Conservation (phyloP, 768 basidiomycete species). For the Naganishia onofrii region DNA sequence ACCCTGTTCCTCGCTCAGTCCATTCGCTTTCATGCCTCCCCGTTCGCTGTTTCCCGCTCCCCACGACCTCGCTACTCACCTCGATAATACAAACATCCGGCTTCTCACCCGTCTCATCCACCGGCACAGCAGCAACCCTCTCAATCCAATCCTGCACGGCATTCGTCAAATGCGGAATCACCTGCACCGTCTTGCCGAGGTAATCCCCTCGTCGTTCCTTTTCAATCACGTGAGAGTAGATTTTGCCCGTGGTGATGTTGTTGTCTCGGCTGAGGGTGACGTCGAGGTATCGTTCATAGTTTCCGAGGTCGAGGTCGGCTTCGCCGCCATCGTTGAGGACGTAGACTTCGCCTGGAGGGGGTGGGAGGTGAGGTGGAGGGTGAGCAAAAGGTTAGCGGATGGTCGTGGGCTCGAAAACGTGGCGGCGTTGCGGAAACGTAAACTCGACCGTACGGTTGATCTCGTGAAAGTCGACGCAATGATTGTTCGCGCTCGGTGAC, state of each 20-base stretch:
- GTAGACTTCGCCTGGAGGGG: constrained; percentile 68
- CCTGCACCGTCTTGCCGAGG: constrained; percentile 95
- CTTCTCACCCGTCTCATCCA: constrained; percentile 85
- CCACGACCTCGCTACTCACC: constrained; percentile 55
- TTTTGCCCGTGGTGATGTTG: constrained; percentile 98
- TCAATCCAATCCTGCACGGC: constrained; percentile 99
- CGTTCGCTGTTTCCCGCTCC: too few species aligned
- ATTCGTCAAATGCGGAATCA: constrained; percentile 92
- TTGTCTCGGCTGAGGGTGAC: constrained; percentile 91
- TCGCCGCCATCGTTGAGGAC: constrained; percentile 98
- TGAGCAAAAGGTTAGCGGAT: constrained; percentile 55
- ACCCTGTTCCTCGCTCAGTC: too few species aligned
- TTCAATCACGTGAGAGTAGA: constrained; percentile 94
- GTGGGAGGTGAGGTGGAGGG: not conserved
- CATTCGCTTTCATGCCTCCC: too few species aligned
- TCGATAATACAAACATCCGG: constrained; percentile 98
- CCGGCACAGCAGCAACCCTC: constrained; percentile 87
- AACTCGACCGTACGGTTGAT: too few species aligned
- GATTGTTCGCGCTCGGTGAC: too few species aligned
- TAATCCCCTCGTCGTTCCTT: constrained; percentile 72
- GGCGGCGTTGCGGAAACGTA: too few species aligned
- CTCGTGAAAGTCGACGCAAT: too few species aligned
- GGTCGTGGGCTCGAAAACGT: too few species aligned
- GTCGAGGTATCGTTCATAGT: constrained; percentile 96
- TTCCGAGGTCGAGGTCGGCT: constrained; percentile 94